Conservation (phyloP, 192 early-diverging fungal genomes). For the Coemansia sp. region DNA sequence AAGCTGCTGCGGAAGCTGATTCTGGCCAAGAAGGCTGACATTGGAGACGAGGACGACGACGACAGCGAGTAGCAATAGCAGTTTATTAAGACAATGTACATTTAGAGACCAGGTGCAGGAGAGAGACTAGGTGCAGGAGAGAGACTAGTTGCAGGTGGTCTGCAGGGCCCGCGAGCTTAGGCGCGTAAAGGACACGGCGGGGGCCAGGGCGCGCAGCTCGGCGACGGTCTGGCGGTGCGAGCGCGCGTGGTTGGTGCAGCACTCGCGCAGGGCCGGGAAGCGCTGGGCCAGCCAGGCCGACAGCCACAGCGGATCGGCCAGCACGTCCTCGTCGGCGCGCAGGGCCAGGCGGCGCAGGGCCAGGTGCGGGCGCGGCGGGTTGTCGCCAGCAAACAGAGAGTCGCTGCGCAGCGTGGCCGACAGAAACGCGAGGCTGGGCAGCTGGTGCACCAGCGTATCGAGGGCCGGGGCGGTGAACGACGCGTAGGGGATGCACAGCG, state of each 20-base stretch:
- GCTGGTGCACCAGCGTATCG: constrained; percentile 34
- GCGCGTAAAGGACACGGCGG: constrained; percentile 33
- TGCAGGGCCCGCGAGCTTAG: constrained; percentile 43
- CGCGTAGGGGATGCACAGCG: constrained; percentile 41
- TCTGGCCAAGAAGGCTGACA: constrained; percentile 18
- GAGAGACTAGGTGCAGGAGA: too few relatives aligned
- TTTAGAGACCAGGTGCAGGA: constrained; percentile 12
- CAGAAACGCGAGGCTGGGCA: constrained; percentile 34
- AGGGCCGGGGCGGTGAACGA: constrained; percentile 38
- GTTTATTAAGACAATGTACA: neutral
- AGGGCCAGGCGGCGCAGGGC: constrained; percentile 30
- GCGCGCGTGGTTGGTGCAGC: constrained; percentile 47
- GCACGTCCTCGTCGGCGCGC: constrained; percentile 47
- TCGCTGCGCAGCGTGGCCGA: constrained; percentile 45
- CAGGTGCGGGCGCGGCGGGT: constrained; percentile 10
- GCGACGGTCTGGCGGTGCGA: constrained; percentile 33
- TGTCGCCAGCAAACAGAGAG: constrained; percentile 10
- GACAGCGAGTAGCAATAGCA: neutral
- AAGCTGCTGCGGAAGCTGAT: constrained; percentile 41
- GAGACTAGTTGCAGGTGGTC: constrained; percentile 15
- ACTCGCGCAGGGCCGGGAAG: constrained; percentile 45
- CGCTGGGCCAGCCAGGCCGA: constrained; percentile 39
- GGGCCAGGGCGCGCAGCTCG: constrained; percentile 30
- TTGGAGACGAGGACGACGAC: neutral
- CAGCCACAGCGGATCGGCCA: constrained; percentile 39